Percentiles rank a stretch among this genome's conserved stretches.
Evolutionary conservation across 306 rosid genomes (phyloP).

Genomic region (Quillaja saponaria): DNA sequence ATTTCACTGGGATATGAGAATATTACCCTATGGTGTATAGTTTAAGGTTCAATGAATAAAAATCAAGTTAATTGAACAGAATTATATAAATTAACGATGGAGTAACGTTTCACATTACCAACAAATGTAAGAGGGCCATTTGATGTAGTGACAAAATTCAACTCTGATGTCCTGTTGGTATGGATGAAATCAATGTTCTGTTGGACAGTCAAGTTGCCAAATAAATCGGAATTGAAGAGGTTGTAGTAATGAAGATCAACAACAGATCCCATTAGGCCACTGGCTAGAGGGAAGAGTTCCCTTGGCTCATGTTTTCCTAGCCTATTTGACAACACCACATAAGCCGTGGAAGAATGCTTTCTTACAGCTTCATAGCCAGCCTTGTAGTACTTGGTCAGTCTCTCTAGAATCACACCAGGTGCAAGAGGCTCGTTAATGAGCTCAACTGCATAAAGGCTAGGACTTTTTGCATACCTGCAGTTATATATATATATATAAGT

Average conservation of each 20-base stretch:
- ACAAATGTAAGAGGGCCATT: constrained; percentile 76
- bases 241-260: constrained; percentile 75
- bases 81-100: too few species aligned
- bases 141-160: constrained; percentile 54
- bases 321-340: constrained; percentile 61
- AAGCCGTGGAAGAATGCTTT: constrained; percentile 47
- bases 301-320: constrained; percentile 41
- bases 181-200: constrained; percentile 60
- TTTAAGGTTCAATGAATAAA: background rate
- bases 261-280: constrained; percentile 43
- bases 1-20: too few species aligned
- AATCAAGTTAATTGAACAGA: too few species aligned
- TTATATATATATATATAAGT: too few species aligned
- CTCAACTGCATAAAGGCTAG: constrained; percentile 66
- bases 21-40: background rate
- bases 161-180: constrained; percentile 46
- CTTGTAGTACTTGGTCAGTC: constrained; percentile 53
- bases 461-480: constrained; percentile 51
- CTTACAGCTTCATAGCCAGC: constrained; percentile 64
- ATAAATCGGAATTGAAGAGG: constrained; percentile 37
- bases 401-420: constrained; percentile 53
- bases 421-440: constrained; percentile 72
- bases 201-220: constrained; percentile 45
- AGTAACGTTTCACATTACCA: too few species aligned
- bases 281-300: constrained; percentile 62